Conservation (phyloP, 2,329 filamentous ascomycete genomes). For the Aureobasidium subglaciale region DNA sequence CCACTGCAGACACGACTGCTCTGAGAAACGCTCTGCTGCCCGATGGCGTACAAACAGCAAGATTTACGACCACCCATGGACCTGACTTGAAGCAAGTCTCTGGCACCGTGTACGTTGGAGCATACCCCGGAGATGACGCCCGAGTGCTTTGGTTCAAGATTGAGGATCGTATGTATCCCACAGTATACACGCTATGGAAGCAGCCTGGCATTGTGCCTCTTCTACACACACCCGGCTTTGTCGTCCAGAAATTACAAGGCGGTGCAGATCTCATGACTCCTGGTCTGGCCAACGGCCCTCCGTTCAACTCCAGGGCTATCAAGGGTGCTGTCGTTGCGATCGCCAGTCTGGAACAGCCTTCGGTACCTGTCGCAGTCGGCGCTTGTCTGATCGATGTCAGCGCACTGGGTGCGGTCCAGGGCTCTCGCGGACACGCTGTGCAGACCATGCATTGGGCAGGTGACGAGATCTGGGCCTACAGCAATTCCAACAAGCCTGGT, state of each 20-base stretch:
- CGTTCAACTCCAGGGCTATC: constrained; percentile 53
- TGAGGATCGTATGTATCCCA: constrained; percentile 49
- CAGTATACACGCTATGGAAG: constrained; percentile 61
- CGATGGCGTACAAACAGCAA: constrained; percentile 54
- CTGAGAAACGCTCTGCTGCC: constrained; percentile 56
- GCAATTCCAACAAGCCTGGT: constrained; percentile 47
- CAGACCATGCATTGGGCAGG: constrained; percentile 60
- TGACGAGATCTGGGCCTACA: constrained; percentile 63
- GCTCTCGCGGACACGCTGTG: constrained; percentile 58
- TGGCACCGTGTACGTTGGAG: constrained; percentile 58
- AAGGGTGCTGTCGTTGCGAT: constrained; percentile 58
- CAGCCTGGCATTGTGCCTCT: constrained; percentile 55
- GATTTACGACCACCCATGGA: constrained; percentile 59
- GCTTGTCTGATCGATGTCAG: constrained; percentile 58
- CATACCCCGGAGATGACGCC: constrained; percentile 49
- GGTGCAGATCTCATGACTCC: constrained; percentile 65
- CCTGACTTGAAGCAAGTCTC: constrained; percentile 54
- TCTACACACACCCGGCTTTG: constrained; percentile 55
- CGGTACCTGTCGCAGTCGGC: constrained; percentile 57
- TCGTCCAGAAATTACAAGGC: constrained; percentile 55
- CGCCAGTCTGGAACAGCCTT: constrained; percentile 51
- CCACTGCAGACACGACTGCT: constrained; percentile 40
- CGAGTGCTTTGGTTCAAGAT: constrained; percentile 59
- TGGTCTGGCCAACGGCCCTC: constrained; percentile 56
- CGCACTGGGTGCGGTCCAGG: constrained; percentile 48